A percentile compares a stretch with the other conserved stretches of the same genome.
Conservation (phyloP, 1,284 basidiomycete species). For the Paramarasmius palmivorus region DNA sequence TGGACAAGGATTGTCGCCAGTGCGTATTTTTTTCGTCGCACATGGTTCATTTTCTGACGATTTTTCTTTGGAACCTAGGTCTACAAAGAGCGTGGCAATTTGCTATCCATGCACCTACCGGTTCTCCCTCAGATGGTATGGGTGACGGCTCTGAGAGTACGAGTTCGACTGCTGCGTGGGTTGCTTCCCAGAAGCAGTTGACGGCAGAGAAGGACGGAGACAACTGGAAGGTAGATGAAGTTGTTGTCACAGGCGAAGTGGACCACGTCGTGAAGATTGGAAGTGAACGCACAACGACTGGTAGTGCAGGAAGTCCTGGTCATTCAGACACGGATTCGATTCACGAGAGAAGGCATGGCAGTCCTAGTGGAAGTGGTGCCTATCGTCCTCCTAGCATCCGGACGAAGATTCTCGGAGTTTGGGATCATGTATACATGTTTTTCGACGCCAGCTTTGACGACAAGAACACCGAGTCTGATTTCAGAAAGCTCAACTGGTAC, state of each 20-base stretch:
- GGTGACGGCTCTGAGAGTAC: slow-evolving; percentile 17
- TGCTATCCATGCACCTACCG: slow-evolving; percentile 16
- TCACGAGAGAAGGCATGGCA: not conserved
- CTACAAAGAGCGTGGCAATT: too few species aligned
- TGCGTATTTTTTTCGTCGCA: slow-evolving; percentile 1
- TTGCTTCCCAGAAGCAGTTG: slow-evolving; percentile 11
- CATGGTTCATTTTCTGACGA: not conserved
- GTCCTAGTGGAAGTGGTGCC: not conserved
- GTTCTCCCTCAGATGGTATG: slow-evolving; percentile 16
- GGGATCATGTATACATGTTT: slow-evolving; percentile 15
- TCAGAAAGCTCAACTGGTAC: slow-evolving; percentile 25
- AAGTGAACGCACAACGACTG: slow-evolving; percentile 13
- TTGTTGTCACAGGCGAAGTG: slow-evolving; percentile 15
- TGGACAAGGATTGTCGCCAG: slow-evolving; percentile 6
- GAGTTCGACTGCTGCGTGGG: slow-evolving; percentile 16
- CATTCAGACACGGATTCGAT: slow-evolving; percentile 9
- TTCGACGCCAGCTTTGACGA: slow-evolving; percentile 25
- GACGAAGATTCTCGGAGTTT: not conserved
- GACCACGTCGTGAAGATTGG: not conserved
- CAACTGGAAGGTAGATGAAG: slow-evolving; percentile 16
- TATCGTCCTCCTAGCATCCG: slow-evolving; percentile 3
- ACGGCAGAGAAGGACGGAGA: slow-evolving; percentile 14
- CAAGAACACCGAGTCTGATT: slow-evolving; percentile 19
- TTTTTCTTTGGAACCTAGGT: not conserved
- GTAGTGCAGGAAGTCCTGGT: slow-evolving; percentile 6